These are phyloP conservation scores for Aspergillus versicolor DNA, from an alignment of 2,329 filamentous ascomycete species.

Conservation along the genomic window DNA sequence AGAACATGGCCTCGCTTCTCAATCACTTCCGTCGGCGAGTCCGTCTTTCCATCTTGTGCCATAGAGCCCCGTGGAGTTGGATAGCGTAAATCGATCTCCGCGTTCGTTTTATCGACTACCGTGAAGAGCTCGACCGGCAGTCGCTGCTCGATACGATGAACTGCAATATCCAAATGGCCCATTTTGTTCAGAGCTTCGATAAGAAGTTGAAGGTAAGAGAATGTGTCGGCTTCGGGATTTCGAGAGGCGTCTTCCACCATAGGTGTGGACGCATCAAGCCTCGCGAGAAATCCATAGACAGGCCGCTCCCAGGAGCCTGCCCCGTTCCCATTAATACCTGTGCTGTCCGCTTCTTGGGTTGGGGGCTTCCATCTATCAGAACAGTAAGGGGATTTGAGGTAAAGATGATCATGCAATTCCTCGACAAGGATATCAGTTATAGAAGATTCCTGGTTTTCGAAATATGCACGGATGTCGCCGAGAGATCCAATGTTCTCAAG, in stretches of 20 bases:
- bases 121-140: constrained; percentile 90
- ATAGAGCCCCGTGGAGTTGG: constrained; percentile 64
- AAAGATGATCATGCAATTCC: constrained; percentile 94
- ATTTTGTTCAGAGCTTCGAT: constrained; percentile 90
- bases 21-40: constrained; percentile 68
- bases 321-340: constrained; percentile 25
- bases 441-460: constrained; percentile 88
- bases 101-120: constrained; percentile 91
- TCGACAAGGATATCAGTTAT: constrained; percentile 95
- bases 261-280: constrained; percentile 53
- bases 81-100: constrained; percentile 88
- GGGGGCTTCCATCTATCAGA: constrained; percentile 92
- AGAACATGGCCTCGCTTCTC: constrained; percentile 81
- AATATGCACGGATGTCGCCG: constrained; percentile 79
- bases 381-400: constrained; percentile 96
- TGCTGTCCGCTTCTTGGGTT: constrained; percentile 34
- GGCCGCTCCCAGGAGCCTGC: constrained; percentile 52
- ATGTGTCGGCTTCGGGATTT: constrained; percentile 93
- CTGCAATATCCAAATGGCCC: constrained; percentile 77
- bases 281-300: constrained; percentile 58
- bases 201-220: constrained; percentile 84
- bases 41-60: constrained; percentile 48
- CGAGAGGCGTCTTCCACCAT: constrained; percentile 85
- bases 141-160: constrained; percentile 88
- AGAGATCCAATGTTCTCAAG: constrained; percentile 89